Conservation (phyloP, 257 asterid species). For the Penstemon eatonii region DNA sequence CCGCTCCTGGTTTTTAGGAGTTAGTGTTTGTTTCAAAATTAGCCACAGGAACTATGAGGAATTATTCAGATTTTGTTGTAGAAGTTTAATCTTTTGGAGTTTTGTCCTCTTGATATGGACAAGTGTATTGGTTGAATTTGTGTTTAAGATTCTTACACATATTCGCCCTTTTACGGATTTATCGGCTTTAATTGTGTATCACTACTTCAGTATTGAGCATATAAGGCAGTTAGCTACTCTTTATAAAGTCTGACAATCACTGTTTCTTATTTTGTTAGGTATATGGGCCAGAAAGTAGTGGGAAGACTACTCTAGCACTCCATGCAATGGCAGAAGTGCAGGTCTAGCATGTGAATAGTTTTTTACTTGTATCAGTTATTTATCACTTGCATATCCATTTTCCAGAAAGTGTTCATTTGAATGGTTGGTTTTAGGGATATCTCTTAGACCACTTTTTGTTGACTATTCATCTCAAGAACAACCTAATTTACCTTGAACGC, state of each 20-base stretch:
- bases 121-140: too few relatives aligned
- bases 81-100: too few relatives aligned
- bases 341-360: conserved; percentile 69
- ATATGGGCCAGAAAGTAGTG: conserved; percentile 99
- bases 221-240: not conserved
- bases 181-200: too few relatives aligned
- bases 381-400: conserved; percentile 18
- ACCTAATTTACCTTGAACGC: conserved; percentile 28
- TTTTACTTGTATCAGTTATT: conserved; percentile 23
- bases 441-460: conserved; percentile 9
- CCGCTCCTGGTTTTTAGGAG: too few relatives aligned
- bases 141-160: too few relatives aligned
- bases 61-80: too few relatives aligned
- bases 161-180: too few relatives aligned
- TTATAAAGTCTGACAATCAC: conserved; percentile 26
- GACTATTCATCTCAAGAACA: conserved; percentile 20
- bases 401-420: conserved; percentile 10
- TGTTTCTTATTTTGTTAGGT: conserved; percentile 44
- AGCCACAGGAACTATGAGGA: too few relatives aligned
- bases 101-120: too few relatives aligned
- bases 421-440: conserved; percentile 15
- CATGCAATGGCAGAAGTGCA: conserved; percentile 99
- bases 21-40: too few relatives aligned
- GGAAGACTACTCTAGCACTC: conserved; percentile 95
- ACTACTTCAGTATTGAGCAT: not conserved